Evolutionary conservation across 2,329 filamentous ascomycete genomes (phyloP).

Genomic region (Alternaria arborescens): DNA sequence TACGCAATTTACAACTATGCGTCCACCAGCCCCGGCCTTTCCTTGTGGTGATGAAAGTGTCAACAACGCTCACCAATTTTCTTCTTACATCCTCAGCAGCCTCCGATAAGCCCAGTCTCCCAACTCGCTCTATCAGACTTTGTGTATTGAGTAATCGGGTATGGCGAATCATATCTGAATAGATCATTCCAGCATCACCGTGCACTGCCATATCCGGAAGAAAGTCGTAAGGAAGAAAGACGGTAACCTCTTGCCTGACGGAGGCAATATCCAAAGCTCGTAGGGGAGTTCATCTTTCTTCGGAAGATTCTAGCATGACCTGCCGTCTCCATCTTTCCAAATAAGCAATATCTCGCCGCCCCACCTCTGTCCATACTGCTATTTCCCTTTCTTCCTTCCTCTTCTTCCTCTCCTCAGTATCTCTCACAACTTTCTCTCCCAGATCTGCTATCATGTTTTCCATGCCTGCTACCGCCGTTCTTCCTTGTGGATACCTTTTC

Average conservation of each 20-base stretch:
- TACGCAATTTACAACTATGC: not conserved
- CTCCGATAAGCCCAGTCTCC: not conserved
- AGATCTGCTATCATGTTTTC: not conserved
- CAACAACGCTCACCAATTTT: not conserved
- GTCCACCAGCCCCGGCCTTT: not conserved
- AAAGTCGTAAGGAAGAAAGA: not conserved
- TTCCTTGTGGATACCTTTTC: conserved; percentile 2
- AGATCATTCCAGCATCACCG: not conserved
- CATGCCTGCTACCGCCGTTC: not conserved
- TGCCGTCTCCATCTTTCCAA: no score
- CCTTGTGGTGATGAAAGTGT: not conserved
- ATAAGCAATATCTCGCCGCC: not conserved
- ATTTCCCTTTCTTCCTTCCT: not conserved
- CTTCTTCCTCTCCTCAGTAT: not conserved
- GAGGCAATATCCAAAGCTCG: not conserved
- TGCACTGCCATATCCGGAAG: not conserved
- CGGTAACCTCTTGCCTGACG: not conserved
- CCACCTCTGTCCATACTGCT: not conserved
- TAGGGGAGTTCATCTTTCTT: not conserved
- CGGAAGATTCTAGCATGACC: not conserved
- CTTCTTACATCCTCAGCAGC: not conserved
- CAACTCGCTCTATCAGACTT: not conserved
- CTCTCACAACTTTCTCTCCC: not conserved
- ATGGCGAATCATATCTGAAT: not conserved
- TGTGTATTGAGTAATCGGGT: not conserved